Base-by-base conservation (phyloP, 495 filamentous ascomycete species). In the Choiromyces venosus region DNA sequence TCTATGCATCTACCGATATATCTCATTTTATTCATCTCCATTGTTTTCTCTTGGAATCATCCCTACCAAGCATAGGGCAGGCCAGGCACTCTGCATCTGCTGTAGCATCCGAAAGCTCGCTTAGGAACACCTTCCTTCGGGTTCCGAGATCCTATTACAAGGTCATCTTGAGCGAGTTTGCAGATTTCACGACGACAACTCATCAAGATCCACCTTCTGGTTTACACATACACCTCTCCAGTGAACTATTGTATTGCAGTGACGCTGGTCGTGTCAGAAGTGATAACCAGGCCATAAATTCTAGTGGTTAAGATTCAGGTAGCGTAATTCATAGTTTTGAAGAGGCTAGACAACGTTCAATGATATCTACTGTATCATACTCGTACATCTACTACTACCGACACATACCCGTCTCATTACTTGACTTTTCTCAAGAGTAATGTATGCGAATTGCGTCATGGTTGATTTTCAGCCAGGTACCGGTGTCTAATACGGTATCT, bases 111-210 rank as follows among this genome's bases (percentile, higher is more conserved):
- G 12, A 61, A 33, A 4, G 25, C 52, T 33, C 52, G 52, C 52
- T 61, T 61, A 61, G 52, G 4, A 18, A 61, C 52, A 33, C 52
- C 25, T n/a, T n/a, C n/a, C 52, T 33, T 61, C 25, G 25, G 25
- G 5, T 61, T 61, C 73, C 73, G 69, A 37, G 37, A 66, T 56
- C 66, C 56, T 36, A 44, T 66, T 39, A 64, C 52, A 75, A 66
- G 70, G 71, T 42, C 56, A 66, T 73, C 66, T 66, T 33, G 52
- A 75, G 70, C 68, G 73, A 44, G 65, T 68, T 64, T 56, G 56
- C 37, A n/a, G 16, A 38, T 39, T 66, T 73, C 44, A 44, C 44
- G 44, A 42, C 66, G 65, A 69, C 74, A 75, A 75, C 70, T 73
- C 74, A 66, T 69, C 64, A 61, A 61, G 12, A 29, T 29, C 52